Conservation (phyloP, 306 rosid genomes). For the Sesbania bispinosa region DNA sequence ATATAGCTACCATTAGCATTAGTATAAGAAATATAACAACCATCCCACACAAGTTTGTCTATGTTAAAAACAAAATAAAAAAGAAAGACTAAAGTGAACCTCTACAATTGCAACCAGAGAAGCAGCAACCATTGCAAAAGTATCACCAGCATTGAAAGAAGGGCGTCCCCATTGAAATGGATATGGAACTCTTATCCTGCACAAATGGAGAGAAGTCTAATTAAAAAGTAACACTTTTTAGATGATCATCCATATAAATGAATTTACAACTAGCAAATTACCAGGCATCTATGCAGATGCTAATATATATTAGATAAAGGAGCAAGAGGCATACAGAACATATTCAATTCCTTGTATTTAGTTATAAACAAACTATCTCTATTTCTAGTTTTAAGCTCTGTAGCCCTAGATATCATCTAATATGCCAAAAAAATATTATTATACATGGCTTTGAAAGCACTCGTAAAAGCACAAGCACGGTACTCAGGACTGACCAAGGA, state of each 20-base stretch:
- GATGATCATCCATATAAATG: not conserved
- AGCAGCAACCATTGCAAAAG: constrained; percentile 69
- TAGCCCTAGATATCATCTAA: not conserved
- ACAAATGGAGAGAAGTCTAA: constrained; percentile 8
- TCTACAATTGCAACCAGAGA: constrained; percentile 73
- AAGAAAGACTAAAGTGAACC: constrained; percentile 34
- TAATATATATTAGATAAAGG: not conserved
- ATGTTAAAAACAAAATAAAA: not conserved
- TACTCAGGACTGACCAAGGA: constrained; percentile 59
- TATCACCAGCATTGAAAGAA: constrained; percentile 66
- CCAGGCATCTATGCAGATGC: not conserved
- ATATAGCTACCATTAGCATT: not conserved
- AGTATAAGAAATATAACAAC: not conserved
- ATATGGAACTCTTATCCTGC: constrained; percentile 88
- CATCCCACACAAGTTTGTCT: not conserved
- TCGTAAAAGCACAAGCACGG: not conserved
- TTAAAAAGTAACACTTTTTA: not conserved
- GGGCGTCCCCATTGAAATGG: constrained; percentile 95
- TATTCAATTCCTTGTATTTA: not conserved
- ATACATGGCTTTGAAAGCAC: not conserved
- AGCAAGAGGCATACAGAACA: not conserved
- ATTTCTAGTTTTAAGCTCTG: not conserved
- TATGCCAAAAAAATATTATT: not conserved
- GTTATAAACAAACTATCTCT: not conserved
- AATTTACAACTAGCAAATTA: not conserved